phyloP scores from a whole-genome alignment of 164 flowering plant species.

The Vitis labrusca region DNA sequence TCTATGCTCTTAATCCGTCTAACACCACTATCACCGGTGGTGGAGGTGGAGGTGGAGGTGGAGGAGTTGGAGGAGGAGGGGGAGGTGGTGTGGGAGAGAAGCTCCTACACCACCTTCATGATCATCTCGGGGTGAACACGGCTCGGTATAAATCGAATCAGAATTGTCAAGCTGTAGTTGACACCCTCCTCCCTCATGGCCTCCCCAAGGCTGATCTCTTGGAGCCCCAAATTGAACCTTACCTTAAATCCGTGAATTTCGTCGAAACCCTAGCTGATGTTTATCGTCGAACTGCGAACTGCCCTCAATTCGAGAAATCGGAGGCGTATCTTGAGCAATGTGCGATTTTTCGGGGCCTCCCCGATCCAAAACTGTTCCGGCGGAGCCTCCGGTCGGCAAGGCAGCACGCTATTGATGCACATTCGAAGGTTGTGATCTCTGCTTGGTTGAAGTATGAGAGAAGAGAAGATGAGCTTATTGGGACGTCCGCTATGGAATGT shows the following conservation, averaged over 20 bases:
- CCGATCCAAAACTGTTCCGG: slow-evolving; percentile 73
- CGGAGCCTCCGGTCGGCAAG: slow-evolving; percentile 65
- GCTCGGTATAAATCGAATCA: slow-evolving; percentile 32
- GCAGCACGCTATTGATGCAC: slow-evolving; percentile 74
- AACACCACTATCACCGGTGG: slow-evolving; percentile 8
- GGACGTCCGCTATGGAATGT: slow-evolving; percentile 55
- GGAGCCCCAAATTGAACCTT: slow-evolving; percentile 73
- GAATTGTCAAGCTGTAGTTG: slow-evolving; percentile 13
- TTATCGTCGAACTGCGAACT: slow-evolving; percentile 45
- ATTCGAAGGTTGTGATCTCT: slow-evolving; percentile 72
- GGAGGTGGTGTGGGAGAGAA: slow-evolving; percentile 43
- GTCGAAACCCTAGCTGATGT: slow-evolving; percentile 65
- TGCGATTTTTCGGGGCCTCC: slow-evolving; percentile 51
- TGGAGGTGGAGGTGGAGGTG: slow-evolving; percentile 23
- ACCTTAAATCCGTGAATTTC: slow-evolving; percentile 56
- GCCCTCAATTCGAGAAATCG: slow-evolving; percentile 41
- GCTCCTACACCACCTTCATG: slow-evolving; percentile 42
- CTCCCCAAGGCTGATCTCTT: slow-evolving; percentile 41
- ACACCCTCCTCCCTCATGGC: slow-evolving; percentile 42
- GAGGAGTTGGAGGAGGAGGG: slow-evolving; percentile 19
- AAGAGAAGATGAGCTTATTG: slow-evolving; percentile 84
- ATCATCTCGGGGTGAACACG: slow-evolving; percentile 36
- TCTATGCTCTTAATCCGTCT: slow-evolving; percentile 39
- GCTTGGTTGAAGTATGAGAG: slow-evolving; percentile 89
- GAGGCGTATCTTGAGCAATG: slow-evolving; percentile 60